These are phyloP conservation scores for Beauveria caledonica DNA, from an alignment of 2,329 filamentous ascomycete genomes.

Conservation along the genomic window DNA sequence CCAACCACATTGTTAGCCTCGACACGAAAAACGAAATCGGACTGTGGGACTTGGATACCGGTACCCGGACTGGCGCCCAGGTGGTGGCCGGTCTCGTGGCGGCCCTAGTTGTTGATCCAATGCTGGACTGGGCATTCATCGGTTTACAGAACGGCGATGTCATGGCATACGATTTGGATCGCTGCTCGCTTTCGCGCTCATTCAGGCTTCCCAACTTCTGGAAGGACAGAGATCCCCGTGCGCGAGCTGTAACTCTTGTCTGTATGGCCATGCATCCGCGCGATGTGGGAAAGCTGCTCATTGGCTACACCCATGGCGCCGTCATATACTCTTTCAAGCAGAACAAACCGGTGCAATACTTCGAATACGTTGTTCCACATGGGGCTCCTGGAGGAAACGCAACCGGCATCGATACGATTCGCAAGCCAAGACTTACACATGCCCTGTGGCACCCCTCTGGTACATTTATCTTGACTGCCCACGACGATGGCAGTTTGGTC, in stretches of 20 bases:
- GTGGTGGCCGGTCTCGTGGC: slow-evolving; percentile 70
- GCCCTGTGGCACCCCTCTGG: slow-evolving; percentile 93
- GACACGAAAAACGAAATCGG: slow-evolving; percentile 80
- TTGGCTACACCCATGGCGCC: slow-evolving; percentile 84
- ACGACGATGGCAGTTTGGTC: slow-evolving; percentile 86
- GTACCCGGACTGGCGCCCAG: slow-evolving; percentile 57
- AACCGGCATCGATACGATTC: slow-evolving; percentile 48
- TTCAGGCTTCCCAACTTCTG: slow-evolving; percentile 86
- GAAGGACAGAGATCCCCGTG: slow-evolving; percentile 61
- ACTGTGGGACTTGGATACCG: slow-evolving; percentile 72
- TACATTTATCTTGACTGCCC: slow-evolving; percentile 76
- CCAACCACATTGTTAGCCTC: slow-evolving; percentile 74
- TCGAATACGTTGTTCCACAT: slow-evolving; percentile 72
- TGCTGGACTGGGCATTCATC: slow-evolving; percentile 87
- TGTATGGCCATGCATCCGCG: slow-evolving; percentile 79
- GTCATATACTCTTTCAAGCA: slow-evolving; percentile 94
- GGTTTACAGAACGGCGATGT: slow-evolving; percentile 78
- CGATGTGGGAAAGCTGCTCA: slow-evolving; percentile 83
- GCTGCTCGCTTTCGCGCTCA: slow-evolving; percentile 58
- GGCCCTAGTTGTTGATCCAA: slow-evolving; percentile 72
- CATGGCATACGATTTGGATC: slow-evolving; percentile 86
- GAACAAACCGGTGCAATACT: slow-evolving; percentile 67
- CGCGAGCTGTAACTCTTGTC: slow-evolving; percentile 54
- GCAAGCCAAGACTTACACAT: slow-evolving; percentile 69
- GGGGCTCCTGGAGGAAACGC: slow-evolving; percentile 81